A percentile compares a stretch with the other conserved stretches of the same genome.
Evolutionary conservation across 768 basidiomycete species (phyloP).

Genomic region (Mrakia blollopis): DNA sequence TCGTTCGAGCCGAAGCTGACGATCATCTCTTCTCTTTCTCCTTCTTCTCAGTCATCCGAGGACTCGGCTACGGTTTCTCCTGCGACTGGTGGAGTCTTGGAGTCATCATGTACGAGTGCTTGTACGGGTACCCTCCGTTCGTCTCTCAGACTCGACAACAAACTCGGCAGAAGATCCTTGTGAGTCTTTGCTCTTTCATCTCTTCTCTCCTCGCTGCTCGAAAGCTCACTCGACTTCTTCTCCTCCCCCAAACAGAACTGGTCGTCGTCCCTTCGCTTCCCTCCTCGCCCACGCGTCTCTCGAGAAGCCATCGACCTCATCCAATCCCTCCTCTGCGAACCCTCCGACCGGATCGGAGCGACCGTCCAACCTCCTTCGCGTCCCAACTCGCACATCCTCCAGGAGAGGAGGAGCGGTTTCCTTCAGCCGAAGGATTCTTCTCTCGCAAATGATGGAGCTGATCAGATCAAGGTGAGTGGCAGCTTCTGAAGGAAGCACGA

Average conservation of each 20-base stretch:
- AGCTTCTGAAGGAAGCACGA: not conserved
- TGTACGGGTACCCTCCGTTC: constrained; percentile 81
- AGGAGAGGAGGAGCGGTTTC: constrained; percentile 70
- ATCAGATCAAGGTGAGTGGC: constrained; percentile 69
- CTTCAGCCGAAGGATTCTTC: constrained; percentile 43
- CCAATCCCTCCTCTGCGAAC: constrained; percentile 84
- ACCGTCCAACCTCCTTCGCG: constrained; percentile 61
- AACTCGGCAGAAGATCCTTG: constrained; percentile 89
- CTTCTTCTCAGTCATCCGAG: constrained; percentile 42
- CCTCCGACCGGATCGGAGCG: constrained; percentile 83
- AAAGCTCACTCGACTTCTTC: not conserved
- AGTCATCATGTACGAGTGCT: constrained; percentile 75
- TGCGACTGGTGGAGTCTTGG: constrained; percentile 99
- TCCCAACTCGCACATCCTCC: constrained; percentile 70
- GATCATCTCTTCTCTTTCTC: no score
- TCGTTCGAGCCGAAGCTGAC: no score
- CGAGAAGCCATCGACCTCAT: constrained; percentile 68
- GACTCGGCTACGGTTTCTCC: constrained; percentile 75
- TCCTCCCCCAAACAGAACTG: constrained; percentile 54
- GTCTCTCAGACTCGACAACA: constrained; percentile 64
- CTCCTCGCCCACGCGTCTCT: constrained; percentile 73
- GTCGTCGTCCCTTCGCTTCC: constrained; percentile 83
- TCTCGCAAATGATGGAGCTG: constrained; percentile 63
- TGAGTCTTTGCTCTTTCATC: no score
- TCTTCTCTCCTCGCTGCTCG: not conserved